Evolutionary conservation across 2,329 filamentous ascomycete species (phyloP).

Genomic region (Ambrosiella xylebori): DNA sequence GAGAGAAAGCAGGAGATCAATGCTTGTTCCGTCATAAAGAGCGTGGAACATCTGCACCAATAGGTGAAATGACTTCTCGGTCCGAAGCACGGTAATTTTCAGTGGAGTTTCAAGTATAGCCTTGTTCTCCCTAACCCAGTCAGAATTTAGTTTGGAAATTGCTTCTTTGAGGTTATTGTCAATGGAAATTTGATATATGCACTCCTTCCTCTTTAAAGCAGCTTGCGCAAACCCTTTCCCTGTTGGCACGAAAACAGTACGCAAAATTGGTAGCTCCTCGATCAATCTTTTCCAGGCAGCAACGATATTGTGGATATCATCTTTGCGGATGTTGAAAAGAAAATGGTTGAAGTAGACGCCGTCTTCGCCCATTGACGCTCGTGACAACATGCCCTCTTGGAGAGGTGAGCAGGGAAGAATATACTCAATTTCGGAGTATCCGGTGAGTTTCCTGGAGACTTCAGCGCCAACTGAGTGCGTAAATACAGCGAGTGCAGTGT

Average conservation of each 20-base stretch:
- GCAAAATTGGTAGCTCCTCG: conserved; percentile 41
- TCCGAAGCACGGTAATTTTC: conserved; percentile 27
- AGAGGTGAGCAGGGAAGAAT: conserved; percentile 71
- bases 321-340: conserved; percentile 33
- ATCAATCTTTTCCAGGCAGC: conserved; percentile 41
- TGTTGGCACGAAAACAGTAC: conserved; percentile 57
- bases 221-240: conserved; percentile 63
- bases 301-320: conserved; percentile 32
- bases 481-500: conserved; percentile 30
- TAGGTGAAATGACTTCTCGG: conserved; percentile 24
- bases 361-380: conserved; percentile 36
- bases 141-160: conserved; percentile 16
- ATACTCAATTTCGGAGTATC: conserved; percentile 44
- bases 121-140: conserved; percentile 39
- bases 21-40: conserved; percentile 70
- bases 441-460: conserved; percentile 34
- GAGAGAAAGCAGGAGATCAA: conserved; percentile 45
- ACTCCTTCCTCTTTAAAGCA: conserved; percentile 22
- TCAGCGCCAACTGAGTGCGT: conserved; percentile 40
- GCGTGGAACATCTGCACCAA: conserved; percentile 65
- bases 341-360: conserved; percentile 65
- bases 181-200: not conserved
- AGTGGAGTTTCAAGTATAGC: conserved; percentile 33
- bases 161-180: conserved; percentile 26
- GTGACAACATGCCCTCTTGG: conserved; percentile 72